These are phyloP conservation scores for Solanum sitiens DNA, from an alignment of 257 asterid species.

Conservation along the genomic window DNA sequence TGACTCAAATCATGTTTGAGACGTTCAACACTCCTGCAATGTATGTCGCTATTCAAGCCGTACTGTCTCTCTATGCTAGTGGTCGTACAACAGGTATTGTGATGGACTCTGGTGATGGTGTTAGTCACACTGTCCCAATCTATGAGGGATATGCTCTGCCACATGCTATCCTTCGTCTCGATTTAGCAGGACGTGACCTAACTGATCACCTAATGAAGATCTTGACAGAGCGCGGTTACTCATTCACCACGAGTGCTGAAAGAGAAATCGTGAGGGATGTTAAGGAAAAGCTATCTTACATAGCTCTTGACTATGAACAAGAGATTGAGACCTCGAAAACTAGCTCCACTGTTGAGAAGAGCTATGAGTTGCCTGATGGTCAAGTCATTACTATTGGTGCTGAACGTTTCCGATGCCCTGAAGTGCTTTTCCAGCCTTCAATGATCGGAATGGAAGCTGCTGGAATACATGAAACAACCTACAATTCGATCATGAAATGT, in stretches of 20 bases:
- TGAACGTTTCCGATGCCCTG: constrained; percentile 11
- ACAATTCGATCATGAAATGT: neutral
- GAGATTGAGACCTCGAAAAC: constrained; percentile 3
- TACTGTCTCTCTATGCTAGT: constrained; percentile 15
- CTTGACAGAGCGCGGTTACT: constrained; percentile 1
- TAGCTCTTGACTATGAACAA: constrained; percentile 3
- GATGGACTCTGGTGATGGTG: constrained; percentile 8
- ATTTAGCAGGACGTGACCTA: constrained; percentile 5
- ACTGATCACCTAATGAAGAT: constrained; percentile 1
- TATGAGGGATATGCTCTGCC: constrained; percentile 4
- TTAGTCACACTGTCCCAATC: constrained; percentile 4
- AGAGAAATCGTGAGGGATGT: constrained; percentile 1
- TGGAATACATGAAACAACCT: constrained; percentile 1
- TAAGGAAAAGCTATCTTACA: constrained; percentile 3
- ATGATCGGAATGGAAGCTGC: constrained; percentile 9
- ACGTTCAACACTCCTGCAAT: constrained; percentile 18
- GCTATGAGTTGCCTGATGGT: constrained; percentile 2
- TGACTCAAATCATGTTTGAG: constrained; percentile 26
- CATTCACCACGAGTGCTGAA: neutral
- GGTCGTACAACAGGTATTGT: constrained; percentile 20
- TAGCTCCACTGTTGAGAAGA: constrained; percentile 1
- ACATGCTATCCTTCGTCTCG: constrained; percentile 2
- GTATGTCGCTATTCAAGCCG: constrained; percentile 21
- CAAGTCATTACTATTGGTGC: constrained; percentile 1
- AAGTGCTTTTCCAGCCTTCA: constrained; percentile 11